Evolutionary conservation across 805 yeast species (phyloP).

Genomic region (Saccharomyces jurei): DNA sequence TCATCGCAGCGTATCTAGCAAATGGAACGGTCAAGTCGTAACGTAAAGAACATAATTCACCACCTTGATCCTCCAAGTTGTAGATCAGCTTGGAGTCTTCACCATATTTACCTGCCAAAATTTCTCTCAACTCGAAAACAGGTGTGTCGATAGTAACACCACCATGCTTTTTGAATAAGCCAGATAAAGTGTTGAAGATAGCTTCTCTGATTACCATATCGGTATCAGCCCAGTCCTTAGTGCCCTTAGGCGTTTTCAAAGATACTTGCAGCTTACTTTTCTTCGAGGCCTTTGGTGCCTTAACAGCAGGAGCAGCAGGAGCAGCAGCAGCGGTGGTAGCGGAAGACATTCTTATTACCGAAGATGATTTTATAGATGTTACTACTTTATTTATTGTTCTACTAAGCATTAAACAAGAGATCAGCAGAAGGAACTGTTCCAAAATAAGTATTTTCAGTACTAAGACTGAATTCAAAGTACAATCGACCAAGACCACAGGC

Average conservation of each 20-base stretch:
- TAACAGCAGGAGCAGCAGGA: conserved; percentile 14
- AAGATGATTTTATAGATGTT: background rate
- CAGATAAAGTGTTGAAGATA: conserved; percentile 63
- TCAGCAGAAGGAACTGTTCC: background rate
- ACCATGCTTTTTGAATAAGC: conserved; percentile 87
- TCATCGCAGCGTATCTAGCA: conserved; percentile 95
- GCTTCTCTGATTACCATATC: conserved; percentile 94
- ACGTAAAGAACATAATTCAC: conserved; percentile 89
- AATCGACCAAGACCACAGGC: background rate
- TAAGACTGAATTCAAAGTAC: background rate
- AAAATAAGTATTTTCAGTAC: background rate
- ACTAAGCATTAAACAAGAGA: background rate
- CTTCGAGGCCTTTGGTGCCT: conserved; percentile 11
- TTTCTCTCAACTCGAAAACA: conserved; percentile 92
- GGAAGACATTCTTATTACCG: background rate
- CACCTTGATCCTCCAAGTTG: conserved; percentile 97
- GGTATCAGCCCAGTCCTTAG: conserved; percentile 97
- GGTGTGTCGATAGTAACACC: conserved; percentile 98
- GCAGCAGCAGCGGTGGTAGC: background rate
- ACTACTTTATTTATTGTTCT: background rate
- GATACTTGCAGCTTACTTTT: conserved; percentile 55
- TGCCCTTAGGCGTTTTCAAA: conserved; percentile 92
- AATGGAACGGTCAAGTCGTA: conserved; percentile 97
- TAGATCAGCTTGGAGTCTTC: conserved; percentile 96
- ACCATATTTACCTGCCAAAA: conserved; percentile 94